Evolutionary conservation across 805 yeast species (phyloP).

Genomic region (Metschnikowia baotianmanensis): DNA sequence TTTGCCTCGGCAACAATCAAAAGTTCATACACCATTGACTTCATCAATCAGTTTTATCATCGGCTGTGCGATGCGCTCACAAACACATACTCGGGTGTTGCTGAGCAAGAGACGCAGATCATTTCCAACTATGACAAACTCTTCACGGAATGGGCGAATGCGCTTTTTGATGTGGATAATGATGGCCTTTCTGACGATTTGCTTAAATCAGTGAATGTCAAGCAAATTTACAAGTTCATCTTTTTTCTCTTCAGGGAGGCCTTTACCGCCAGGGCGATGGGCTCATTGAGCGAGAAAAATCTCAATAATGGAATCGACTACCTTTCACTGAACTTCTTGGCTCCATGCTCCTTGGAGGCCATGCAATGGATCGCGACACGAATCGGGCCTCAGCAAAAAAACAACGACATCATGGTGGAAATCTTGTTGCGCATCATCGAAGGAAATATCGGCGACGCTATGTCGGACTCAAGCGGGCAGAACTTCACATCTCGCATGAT

Average conservation of each 20-base stretch:
- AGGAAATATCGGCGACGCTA: slow-evolving; percentile 11
- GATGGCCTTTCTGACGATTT: slow-evolving; percentile 84
- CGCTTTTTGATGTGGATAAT: slow-evolving; percentile 62
- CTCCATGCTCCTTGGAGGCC: slow-evolving; percentile 46
- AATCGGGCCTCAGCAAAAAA: slow-evolving; percentile 16
- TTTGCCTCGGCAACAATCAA: slow-evolving; percentile 23
- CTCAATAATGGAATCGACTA: slow-evolving; percentile 82
- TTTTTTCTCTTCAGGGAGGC: slow-evolving; percentile 77
- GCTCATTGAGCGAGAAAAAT: slow-evolving; percentile 55
- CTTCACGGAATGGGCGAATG: slow-evolving; percentile 70
- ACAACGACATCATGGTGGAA: slow-evolving; percentile 13
- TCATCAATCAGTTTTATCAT: slow-evolving; percentile 32
- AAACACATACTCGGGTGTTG: slow-evolving; percentile 11
- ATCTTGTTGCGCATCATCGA: slow-evolving; percentile 16
- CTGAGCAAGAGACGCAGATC: slow-evolving; percentile 31
- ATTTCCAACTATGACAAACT: slow-evolving; percentile 33
- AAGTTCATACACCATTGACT: slow-evolving; percentile 33
- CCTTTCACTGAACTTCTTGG: slow-evolving; percentile 75
- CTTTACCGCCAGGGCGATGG: slow-evolving; percentile 54
- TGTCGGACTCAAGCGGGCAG: slow-evolving; percentile 8
- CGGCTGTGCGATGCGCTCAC: slow-evolving; percentile 33
- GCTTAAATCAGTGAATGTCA: slow-evolving; percentile 61
- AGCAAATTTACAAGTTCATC: slow-evolving; percentile 64
- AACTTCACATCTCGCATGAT: slow-evolving; percentile 15
- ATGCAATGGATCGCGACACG: slow-evolving; percentile 29